These are phyloP conservation scores for Atkinsonella hypoxylon DNA, from an alignment of 2,329 filamentous ascomycete species.

Conservation along the genomic window DNA sequence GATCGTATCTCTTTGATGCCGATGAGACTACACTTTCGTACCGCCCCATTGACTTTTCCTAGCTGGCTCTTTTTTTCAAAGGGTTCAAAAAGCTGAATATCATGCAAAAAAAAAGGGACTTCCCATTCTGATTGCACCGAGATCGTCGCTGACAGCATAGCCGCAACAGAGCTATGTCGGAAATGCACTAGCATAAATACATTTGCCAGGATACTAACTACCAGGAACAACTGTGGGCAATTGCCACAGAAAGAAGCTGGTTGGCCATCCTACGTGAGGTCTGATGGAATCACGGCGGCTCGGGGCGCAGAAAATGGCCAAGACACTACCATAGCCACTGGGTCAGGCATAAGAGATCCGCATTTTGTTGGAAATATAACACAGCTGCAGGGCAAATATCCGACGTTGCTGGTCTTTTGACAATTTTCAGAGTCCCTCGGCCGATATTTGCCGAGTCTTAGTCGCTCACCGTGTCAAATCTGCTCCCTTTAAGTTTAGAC, in stretches of 20 bases:
- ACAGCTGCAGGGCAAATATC: neutral
- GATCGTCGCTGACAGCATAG: neutral
- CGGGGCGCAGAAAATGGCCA: neutral
- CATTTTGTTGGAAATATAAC: neutral
- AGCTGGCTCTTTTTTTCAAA: too few relatives aligned
- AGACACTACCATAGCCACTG: neutral
- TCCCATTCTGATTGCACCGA: too few relatives aligned
- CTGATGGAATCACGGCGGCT: neutral
- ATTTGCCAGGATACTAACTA: neutral
- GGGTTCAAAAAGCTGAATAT: too few relatives aligned
- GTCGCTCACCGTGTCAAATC: neutral
- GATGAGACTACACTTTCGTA: too few relatives aligned
- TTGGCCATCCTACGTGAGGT: neutral
- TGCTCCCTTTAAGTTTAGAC: neutral
- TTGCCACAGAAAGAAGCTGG: neutral
- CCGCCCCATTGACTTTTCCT: too few relatives aligned
- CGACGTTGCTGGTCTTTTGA: neutral
- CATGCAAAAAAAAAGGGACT: too few relatives aligned
- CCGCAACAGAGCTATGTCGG: neutral
- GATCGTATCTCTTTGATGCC: too few relatives aligned
- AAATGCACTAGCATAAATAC: neutral
- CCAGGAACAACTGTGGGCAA: too few relatives aligned
- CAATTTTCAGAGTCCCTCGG: neutral
- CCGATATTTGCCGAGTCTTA: neutral
- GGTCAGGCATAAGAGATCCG: neutral